Evolutionary conservation across 495 filamentous ascomycete genomes (phyloP).

Genomic region (Penicillium canescens): DNA sequence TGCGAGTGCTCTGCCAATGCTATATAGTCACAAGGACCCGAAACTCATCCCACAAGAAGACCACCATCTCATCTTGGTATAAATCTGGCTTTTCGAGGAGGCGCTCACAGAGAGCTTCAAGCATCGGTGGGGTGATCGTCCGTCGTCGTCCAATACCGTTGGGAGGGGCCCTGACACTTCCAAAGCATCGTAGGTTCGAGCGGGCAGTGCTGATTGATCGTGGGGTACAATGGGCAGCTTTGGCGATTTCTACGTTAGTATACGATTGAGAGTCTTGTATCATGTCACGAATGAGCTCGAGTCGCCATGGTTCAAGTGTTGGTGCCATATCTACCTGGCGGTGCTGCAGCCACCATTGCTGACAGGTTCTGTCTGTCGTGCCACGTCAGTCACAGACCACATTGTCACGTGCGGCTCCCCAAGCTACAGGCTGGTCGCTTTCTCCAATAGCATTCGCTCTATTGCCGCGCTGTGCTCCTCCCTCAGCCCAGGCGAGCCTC

Average conservation of each 20-base stretch:
- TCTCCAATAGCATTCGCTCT: too few relatives aligned
- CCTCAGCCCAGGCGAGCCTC: too few relatives aligned
- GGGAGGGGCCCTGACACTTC: slow-evolving; percentile 19
- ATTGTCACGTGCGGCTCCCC: too few relatives aligned
- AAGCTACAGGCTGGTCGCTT: too few relatives aligned
- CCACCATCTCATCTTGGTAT: slow-evolving; percentile 24
- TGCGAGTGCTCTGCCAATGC: not conserved
- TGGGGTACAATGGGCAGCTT: not conserved
- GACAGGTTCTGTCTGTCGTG: too few relatives aligned
- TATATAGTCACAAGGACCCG: not conserved
- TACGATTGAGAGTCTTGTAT: not conserved
- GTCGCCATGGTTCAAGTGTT: too few relatives aligned
- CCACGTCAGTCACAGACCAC: too few relatives aligned
- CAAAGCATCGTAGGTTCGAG: slow-evolving; percentile 27
- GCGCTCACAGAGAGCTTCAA: slow-evolving; percentile 17
- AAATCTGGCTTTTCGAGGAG: slow-evolving; percentile 18
- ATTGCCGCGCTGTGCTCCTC: too few relatives aligned
- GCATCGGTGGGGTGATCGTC: not conserved
- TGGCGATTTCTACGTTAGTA: not conserved
- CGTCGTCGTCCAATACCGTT: not conserved
- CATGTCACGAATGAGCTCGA: not conserved
- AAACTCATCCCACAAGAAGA: slow-evolving; percentile 25
- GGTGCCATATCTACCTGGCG: too few relatives aligned
- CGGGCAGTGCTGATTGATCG: not conserved
- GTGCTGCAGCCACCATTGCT: too few relatives aligned